phyloP scores from a whole-genome alignment of 192 early-diverging fungal species.

The Lunasporangiospora selenospora region DNA sequence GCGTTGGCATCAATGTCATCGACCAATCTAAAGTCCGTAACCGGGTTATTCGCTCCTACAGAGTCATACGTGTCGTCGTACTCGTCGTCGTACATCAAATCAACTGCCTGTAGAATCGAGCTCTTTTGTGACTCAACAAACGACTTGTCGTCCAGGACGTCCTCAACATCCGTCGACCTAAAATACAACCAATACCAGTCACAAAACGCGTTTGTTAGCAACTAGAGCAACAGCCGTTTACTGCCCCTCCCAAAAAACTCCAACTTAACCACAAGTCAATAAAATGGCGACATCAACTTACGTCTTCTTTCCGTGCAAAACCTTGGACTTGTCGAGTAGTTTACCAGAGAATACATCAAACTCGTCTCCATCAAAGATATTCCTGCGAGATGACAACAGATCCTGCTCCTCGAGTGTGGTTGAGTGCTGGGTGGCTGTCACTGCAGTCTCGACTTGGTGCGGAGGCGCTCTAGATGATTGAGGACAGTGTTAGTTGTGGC shows the following conservation, averaged over 20 bases:
- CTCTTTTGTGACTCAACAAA: slow-evolving; percentile 58
- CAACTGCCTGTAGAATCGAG: slow-evolving; percentile 52
- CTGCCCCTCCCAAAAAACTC: neutral
- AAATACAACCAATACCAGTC: neutral
- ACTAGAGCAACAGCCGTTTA: neutral
- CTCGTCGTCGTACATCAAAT: slow-evolving; percentile 80
- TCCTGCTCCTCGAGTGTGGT: slow-evolving; percentile 41
- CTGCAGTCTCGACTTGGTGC: too few species aligned
- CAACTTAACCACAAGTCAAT: too few species aligned
- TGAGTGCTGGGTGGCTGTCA: too few species aligned
- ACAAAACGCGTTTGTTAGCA: too few species aligned
- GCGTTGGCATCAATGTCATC: slow-evolving; percentile 63
- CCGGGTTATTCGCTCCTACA: slow-evolving; percentile 63
- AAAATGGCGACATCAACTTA: slow-evolving; percentile 25
- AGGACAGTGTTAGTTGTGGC: too few species aligned
- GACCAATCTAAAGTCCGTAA: slow-evolving; percentile 56
- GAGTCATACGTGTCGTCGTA: slow-evolving; percentile 95
- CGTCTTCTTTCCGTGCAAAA: slow-evolving; percentile 77
- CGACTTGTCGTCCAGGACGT: slow-evolving; percentile 62
- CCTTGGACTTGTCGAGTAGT: slow-evolving; percentile 65
- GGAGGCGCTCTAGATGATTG: too few species aligned
- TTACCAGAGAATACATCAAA: slow-evolving; percentile 86
- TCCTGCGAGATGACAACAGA: slow-evolving; percentile 67
- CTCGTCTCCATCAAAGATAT: slow-evolving; percentile 93
- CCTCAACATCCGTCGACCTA: slow-evolving; percentile 52